Percentiles rank a stretch among this genome's conserved stretches.
These are phyloP conservation scores for Xerocomellus chrysenteron DNA, from an alignment of 768 basidiomycete genomes.

Conservation along the genomic window DNA sequence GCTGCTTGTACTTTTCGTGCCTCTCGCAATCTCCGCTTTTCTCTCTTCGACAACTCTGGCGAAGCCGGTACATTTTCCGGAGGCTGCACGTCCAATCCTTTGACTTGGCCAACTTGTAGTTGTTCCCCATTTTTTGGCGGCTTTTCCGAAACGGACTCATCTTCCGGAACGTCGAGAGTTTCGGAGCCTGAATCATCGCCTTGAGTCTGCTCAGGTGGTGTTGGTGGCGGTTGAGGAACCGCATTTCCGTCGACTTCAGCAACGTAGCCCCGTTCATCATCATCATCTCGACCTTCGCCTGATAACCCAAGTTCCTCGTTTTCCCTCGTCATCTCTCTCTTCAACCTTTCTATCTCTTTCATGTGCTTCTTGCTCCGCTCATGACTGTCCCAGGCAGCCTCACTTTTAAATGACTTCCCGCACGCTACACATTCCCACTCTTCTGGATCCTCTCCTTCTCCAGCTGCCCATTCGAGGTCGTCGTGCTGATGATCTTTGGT, in stretches of 20 bases:
- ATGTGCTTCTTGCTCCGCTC: constrained; percentile 94
- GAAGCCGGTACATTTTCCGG: constrained; percentile 2
- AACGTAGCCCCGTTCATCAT: constrained; percentile 18
- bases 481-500: constrained; percentile 33
- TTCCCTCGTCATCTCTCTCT: constrained; percentile 74
- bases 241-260: constrained; percentile 8
- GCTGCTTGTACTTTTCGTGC: constrained; percentile 53
- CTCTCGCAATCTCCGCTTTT: constrained; percentile 77
- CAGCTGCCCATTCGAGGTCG: constrained; percentile 75
- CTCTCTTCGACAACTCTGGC: constrained; percentile 64
- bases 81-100: background rate
- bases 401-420: constrained; percentile 82
- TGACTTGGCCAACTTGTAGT: constrained; percentile 5
- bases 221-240: constrained; percentile 12
- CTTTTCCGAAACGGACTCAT: constrained; percentile 7
- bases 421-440: constrained; percentile 98
- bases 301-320: constrained; percentile 61
- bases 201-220: constrained; percentile 8
- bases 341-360: constrained; percentile 79
- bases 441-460: constrained; percentile 67
- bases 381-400: constrained; percentile 95
- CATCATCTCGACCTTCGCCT: constrained; percentile 32
- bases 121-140: constrained; percentile 5
- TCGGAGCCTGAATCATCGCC: constrained; percentile 5
- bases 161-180: constrained; percentile 1